Evolutionary conservation across 2,329 filamentous ascomycete genomes (phyloP).

Genomic region (Trichoderma hamatum): DNA sequence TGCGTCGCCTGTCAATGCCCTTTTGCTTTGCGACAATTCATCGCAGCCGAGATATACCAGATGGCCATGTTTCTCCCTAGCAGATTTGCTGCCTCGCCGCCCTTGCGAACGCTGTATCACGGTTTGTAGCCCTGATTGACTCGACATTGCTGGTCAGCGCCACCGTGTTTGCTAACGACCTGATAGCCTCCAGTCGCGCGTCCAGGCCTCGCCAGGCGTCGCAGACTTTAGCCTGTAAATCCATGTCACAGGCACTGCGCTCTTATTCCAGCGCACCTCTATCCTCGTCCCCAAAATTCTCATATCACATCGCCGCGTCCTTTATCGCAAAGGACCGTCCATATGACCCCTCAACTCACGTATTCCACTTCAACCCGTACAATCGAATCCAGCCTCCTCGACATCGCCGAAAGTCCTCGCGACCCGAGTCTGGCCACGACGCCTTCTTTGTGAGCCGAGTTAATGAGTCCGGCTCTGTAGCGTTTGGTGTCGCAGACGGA

Average conservation of each 20-base stretch:
- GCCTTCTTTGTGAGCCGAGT: slow-evolving; percentile 89
- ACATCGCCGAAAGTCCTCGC: slow-evolving; percentile 43
- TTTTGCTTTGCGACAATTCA: slow-evolving; percentile 19
- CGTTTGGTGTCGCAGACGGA: slow-evolving; percentile 89
- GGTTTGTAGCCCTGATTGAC: slow-evolving; percentile 19
- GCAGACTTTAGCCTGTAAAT: background rate
- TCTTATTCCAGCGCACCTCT: slow-evolving; percentile 33
- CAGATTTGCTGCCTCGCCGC: slow-evolving; percentile 30
- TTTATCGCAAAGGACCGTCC: slow-evolving; percentile 72
- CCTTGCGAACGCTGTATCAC: slow-evolving; percentile 29
- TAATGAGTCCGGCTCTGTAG: slow-evolving; percentile 71
- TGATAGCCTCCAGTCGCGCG: slow-evolving; percentile 13
- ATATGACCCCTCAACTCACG: slow-evolving; percentile 68
- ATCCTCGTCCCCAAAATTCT: slow-evolving; percentile 48
- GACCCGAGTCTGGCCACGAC: slow-evolving; percentile 86
- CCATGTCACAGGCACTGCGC: background rate
- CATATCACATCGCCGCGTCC: slow-evolving; percentile 73
- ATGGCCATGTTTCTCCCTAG: slow-evolving; percentile 30
- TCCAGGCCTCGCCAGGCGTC: slow-evolving; percentile 23
- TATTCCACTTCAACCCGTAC: slow-evolving; percentile 73
- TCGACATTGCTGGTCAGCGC: background rate
- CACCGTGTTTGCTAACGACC: background rate
- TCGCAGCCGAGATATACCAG: background rate
- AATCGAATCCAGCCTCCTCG: slow-evolving; percentile 57
- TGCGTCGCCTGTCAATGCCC: slow-evolving; percentile 11